These are phyloP conservation scores for Malbranchea zuffiana DNA, from an alignment of 2,329 filamentous ascomycete species.

Conservation along the genomic window DNA sequence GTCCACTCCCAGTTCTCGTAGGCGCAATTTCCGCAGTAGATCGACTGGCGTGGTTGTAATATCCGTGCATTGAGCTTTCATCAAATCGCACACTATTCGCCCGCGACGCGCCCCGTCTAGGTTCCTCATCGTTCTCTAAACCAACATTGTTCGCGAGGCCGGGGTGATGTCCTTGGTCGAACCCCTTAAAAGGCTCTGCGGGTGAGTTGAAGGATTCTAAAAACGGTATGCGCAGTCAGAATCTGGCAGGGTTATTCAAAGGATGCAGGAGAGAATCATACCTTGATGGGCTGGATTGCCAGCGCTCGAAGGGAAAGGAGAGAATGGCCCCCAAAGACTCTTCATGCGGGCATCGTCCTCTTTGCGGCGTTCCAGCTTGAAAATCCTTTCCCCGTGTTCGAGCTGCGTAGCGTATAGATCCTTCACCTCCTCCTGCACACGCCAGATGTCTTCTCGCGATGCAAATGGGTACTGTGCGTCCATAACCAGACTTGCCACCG, in stretches of 20 bases:
- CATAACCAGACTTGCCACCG: constrained; percentile 34
- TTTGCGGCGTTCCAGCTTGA: constrained; percentile 50
- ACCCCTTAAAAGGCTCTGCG: constrained; percentile 78
- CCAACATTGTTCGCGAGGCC: constrained; percentile 71
- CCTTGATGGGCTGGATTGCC: constrained; percentile 79
- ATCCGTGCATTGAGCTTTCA: constrained; percentile 83
- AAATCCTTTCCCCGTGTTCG: constrained; percentile 51
- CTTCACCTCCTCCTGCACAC: constrained; percentile 51
- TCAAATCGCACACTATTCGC: constrained; percentile 97
- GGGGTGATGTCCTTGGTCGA: constrained; percentile 72
- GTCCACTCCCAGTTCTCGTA: constrained; percentile 63
- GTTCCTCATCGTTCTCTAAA: constrained; percentile 74
- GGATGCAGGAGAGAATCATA: constrained; percentile 34
- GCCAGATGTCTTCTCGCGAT: constrained; percentile 55
- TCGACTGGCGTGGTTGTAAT: constrained; percentile 73
- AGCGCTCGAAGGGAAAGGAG: constrained; percentile 78
- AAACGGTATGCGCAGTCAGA: not conserved
- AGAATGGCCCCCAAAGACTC: constrained; percentile 75
- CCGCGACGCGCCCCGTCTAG: constrained; percentile 75
- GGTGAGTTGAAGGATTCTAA: constrained; percentile 69
- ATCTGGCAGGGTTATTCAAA: not conserved
- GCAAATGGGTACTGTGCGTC: constrained; percentile 55
- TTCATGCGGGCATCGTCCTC: constrained; percentile 58
- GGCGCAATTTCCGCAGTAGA: constrained; percentile 75
- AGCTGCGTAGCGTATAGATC: constrained; percentile 50